Evolutionary conservation across 2,329 filamentous ascomycete species (phyloP).

Genomic region (Thyridium curvatum): DNA sequence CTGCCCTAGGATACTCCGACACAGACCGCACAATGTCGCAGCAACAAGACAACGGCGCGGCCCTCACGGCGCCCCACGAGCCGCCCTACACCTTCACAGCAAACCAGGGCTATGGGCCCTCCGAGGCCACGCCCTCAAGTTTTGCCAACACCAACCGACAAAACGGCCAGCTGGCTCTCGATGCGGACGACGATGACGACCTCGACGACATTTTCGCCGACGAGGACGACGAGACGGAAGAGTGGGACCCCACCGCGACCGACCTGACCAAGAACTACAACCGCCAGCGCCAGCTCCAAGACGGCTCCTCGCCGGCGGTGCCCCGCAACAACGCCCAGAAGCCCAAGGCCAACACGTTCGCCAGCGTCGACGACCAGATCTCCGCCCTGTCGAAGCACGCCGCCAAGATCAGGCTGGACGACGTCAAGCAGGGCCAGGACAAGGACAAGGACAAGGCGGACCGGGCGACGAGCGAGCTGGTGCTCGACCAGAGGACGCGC

Average conservation of each 20-base stretch:
- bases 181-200: slow-evolving; percentile 29
- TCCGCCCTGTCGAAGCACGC: slow-evolving; percentile 80
- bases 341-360: slow-evolving; percentile 70
- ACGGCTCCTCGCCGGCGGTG: slow-evolving; percentile 28
- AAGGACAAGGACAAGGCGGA: slow-evolving; percentile 82
- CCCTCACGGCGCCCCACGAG: slow-evolving; percentile 31
- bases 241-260: slow-evolving; percentile 49
- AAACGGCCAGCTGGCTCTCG: slow-evolving; percentile 20
- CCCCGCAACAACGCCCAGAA: slow-evolving; percentile 74
- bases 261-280: slow-evolving; percentile 87
- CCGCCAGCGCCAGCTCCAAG: slow-evolving; percentile 61
- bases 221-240: slow-evolving; percentile 43
- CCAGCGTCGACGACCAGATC: slow-evolving; percentile 82
- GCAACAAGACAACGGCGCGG: background rate
- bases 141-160: slow-evolving; percentile 18
- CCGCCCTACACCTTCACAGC: slow-evolving; percentile 37
- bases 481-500: slow-evolving; percentile 85
- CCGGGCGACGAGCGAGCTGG: slow-evolving; percentile 88
- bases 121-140: slow-evolving; percentile 16
- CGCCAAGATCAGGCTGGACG: slow-evolving; percentile 75
- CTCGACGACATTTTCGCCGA: slow-evolving; percentile 36
- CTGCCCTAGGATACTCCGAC: too few relatives aligned
- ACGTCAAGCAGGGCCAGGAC: slow-evolving; percentile 45
- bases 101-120: slow-evolving; percentile 35
- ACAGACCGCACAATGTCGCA: too few relatives aligned